Evolutionary conservation across 192 early-diverging fungal genomes (phyloP).

Genomic region (Dimargaris xerosporica): DNA sequence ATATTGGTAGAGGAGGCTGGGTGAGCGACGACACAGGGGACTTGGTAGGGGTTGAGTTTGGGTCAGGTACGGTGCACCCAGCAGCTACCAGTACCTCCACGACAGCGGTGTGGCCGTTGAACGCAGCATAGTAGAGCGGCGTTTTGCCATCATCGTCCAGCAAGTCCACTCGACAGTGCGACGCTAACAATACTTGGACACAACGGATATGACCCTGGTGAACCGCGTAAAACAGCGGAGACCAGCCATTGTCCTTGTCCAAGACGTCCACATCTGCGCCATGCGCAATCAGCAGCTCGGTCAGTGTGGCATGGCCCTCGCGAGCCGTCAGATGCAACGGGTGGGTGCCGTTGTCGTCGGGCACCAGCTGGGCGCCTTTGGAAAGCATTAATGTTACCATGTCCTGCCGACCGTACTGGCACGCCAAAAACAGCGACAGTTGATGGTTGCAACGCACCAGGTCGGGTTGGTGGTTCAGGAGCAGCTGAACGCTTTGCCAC

Average conservation of each 20-base stretch:
- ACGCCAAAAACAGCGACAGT: conserved; percentile 71
- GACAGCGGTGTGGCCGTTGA: conserved; percentile 77
- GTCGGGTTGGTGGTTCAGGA: conserved; percentile 52
- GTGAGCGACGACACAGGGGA: too few relatives aligned
- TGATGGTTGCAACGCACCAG: conserved; percentile 28
- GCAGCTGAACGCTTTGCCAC: conserved; percentile 50
- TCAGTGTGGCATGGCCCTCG: conserved; percentile 60
- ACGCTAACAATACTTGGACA: conserved; percentile 60
- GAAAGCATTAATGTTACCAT: conserved; percentile 70
- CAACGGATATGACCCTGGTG: conserved; percentile 78
- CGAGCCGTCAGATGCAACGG: conserved; percentile 81
- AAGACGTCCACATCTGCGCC: conserved; percentile 56
- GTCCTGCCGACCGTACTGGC: conserved; percentile 77
- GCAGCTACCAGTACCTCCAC: conserved; percentile 61
- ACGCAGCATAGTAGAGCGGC: conserved; percentile 79
- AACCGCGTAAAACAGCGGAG: conserved; percentile 90
- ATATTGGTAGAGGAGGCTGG: neutral
- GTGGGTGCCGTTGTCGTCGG: conserved; percentile 68
- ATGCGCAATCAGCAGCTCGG: conserved; percentile 53
- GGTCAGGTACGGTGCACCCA: conserved; percentile 21
- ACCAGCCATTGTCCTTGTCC: conserved; percentile 92
- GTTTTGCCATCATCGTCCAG: conserved; percentile 75
- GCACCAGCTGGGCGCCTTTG: conserved; percentile 52
- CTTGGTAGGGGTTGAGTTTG: neutral
- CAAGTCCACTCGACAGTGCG: conserved; percentile 53